These are phyloP conservation scores for Myxozyma vanderwaltii DNA, from an alignment of 805 yeast species.

Conservation along the genomic window DNA sequence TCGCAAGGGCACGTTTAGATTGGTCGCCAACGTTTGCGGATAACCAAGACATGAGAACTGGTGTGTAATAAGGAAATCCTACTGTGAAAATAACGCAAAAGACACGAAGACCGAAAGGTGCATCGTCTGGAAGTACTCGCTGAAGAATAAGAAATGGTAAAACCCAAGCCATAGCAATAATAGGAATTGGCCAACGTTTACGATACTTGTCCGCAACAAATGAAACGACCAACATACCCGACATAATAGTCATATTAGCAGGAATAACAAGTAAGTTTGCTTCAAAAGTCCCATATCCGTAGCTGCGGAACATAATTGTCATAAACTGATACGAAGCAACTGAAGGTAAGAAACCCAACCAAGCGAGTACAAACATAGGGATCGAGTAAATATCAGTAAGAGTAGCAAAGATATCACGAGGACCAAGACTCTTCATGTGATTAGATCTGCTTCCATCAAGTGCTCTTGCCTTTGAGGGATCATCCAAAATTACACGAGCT, in stretches of 20 bases:
- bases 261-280: slow-evolving; percentile 59
- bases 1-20: slow-evolving; percentile 60
- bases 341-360: slow-evolving; percentile 49
- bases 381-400: slow-evolving; percentile 55
- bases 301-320: slow-evolving; percentile 51
- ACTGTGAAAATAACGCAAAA: slow-evolving; percentile 29
- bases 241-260: slow-evolving; percentile 39
- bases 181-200: slow-evolving; percentile 27
- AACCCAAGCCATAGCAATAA: slow-evolving; percentile 28
- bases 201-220: slow-evolving; percentile 26
- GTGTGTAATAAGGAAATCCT: slow-evolving; percentile 38
- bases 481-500: slow-evolving; percentile 62
- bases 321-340: slow-evolving; percentile 49
- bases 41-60: slow-evolving; percentile 59
- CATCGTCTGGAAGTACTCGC: slow-evolving; percentile 25
- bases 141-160: slow-evolving; percentile 27
- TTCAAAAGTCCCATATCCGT: slow-evolving; percentile 56
- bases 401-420: slow-evolving; percentile 47
- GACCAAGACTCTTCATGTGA: slow-evolving; percentile 55
- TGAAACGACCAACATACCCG: slow-evolving; percentile 38
- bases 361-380: slow-evolving; percentile 55
- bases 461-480: slow-evolving; percentile 61
- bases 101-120: slow-evolving; percentile 23
- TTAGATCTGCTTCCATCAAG: slow-evolving; percentile 41
- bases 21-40: slow-evolving; percentile 65